Percentiles rank a stretch among this genome's conserved stretches.
Conservation (phyloP, 2,329 filamentous ascomycete species). For the Colletotrichum sp. region DNA sequence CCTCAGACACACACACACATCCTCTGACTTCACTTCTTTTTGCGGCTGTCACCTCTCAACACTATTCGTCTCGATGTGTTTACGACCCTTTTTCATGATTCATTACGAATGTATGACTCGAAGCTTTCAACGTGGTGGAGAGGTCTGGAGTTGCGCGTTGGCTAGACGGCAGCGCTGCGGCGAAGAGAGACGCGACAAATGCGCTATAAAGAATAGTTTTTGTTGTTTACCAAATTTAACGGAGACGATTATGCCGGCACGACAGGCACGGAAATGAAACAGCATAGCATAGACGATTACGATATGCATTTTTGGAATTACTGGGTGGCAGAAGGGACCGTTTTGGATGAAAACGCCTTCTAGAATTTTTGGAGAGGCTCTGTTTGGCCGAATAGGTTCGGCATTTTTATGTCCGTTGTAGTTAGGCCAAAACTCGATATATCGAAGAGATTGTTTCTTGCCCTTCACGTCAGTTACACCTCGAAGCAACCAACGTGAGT, state of each 20-base stretch:
- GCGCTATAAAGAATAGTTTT: constrained; percentile 7
- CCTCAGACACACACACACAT: background rate
- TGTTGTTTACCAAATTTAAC: background rate
- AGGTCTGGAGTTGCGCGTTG: constrained; percentile 17
- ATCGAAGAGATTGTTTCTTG: constrained; percentile 8
- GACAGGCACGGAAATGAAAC: constrained; percentile 23
- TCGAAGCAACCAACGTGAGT: background rate
- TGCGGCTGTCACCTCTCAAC: constrained; percentile 22
- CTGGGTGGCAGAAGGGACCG: background rate
- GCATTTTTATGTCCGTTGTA: constrained; percentile 10
- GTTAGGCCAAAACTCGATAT: constrained; percentile 12
- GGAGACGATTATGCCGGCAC: constrained; percentile 21
- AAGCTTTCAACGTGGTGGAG: constrained; percentile 5
- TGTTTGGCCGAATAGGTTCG: background rate
- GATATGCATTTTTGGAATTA: constrained; percentile 15
- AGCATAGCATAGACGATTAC: constrained; percentile 22
- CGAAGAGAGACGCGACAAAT: constrained; percentile 17
- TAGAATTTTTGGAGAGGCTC: background rate
- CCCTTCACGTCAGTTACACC: background rate
- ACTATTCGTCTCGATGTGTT: constrained; percentile 23
- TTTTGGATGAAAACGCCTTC: background rate
- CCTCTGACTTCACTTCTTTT: constrained; percentile 17
- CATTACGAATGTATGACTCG: constrained; percentile 26
- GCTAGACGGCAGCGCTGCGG: constrained; percentile 5
- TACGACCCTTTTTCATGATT: constrained; percentile 25